These are phyloP conservation scores for Margaritispora aquatica DNA, from an alignment of 495 filamentous ascomycete species.

Conservation along the genomic window DNA sequence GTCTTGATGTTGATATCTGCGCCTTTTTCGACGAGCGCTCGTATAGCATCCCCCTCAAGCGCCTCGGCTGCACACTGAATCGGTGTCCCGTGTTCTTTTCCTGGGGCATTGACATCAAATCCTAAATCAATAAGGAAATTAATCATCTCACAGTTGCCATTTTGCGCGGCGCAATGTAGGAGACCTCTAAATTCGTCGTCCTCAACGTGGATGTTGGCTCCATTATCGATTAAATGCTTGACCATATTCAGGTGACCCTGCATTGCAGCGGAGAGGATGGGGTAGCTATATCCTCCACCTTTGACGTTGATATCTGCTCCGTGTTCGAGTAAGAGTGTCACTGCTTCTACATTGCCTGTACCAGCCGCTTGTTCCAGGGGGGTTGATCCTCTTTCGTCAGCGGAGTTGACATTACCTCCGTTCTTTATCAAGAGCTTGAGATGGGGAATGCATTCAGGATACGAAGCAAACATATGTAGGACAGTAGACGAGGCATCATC, in stretches of 20 bases:
- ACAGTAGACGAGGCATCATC: background rate
- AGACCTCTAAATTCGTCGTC: conserved; percentile 14
- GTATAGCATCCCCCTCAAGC: conserved; percentile 2
- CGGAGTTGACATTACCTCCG: conserved; percentile 21
- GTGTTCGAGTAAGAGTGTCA: conserved; percentile 17
- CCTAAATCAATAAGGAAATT: conserved; percentile 23
- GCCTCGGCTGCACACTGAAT: conserved; percentile 11
- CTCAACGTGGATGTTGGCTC: conserved; percentile 22
- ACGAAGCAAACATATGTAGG: conserved; percentile 1
- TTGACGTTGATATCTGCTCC: conserved; percentile 22
- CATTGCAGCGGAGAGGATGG: conserved; percentile 22
- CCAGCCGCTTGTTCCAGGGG: conserved; percentile 16
- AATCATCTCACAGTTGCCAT: conserved; percentile 14
- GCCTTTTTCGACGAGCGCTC: background rate
- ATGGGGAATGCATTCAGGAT: conserved; percentile 14
- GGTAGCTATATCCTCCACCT: conserved; percentile 10
- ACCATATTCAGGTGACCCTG: conserved; percentile 12
- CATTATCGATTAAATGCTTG: conserved; percentile 15
- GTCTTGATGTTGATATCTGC: conserved; percentile 24
- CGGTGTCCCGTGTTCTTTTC: conserved; percentile 8
- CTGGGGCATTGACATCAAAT: conserved; percentile 17
- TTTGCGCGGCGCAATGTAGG: conserved; percentile 17
- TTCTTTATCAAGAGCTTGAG: conserved; percentile 20
- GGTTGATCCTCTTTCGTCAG: conserved; percentile 9
- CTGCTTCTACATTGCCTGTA: conserved; percentile 16